Evolutionary conservation across 257 asterid genomes (phyloP).

Genomic region (Leonotis leonurus): DNA sequence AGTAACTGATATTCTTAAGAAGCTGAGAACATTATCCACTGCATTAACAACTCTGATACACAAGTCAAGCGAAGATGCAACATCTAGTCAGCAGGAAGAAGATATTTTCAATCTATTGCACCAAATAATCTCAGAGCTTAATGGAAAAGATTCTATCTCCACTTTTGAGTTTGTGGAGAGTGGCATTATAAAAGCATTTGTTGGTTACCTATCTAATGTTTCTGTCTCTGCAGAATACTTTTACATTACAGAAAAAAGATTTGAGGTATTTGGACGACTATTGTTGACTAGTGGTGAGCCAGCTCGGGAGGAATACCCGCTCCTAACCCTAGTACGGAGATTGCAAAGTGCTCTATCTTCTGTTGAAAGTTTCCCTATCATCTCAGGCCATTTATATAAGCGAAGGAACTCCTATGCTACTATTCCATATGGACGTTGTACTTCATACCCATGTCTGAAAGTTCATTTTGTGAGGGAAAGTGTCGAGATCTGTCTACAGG

Average conservation of each 20-base stretch:
- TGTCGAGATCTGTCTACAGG: conserved; percentile 43
- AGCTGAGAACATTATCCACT: conserved; percentile 55
- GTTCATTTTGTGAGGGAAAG: conserved; percentile 69
- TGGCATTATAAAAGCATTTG: conserved; percentile 71
- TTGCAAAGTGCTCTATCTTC: conserved; percentile 77
- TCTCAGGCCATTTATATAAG: conserved; percentile 40
- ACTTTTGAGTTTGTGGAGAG: conserved; percentile 97
- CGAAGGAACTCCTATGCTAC: conserved; percentile 61
- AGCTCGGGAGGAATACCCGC: conserved; percentile 33
- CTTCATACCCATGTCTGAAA: conserved; percentile 67
- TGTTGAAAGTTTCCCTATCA: conserved; percentile 75
- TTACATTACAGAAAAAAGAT: conserved; percentile 46
- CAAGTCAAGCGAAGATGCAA: conserved; percentile 21
- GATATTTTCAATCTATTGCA: conserved; percentile 41
- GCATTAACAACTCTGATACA: conserved; percentile 37
- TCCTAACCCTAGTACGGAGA: conserved; percentile 40
- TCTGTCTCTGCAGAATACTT: conserved; percentile 29
- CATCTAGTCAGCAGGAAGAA: conserved; percentile 48
- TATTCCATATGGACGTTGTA: conserved; percentile 65
- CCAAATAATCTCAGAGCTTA: conserved; percentile 59
- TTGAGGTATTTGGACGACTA: conserved; percentile 62
- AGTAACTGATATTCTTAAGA: conserved; percentile 61
- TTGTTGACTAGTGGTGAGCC: conserved; percentile 39
- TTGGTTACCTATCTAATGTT: conserved; percentile 51
- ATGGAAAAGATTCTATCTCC: conserved; percentile 64